Conservation (phyloP, 2,329 filamentous ascomycete genomes). For the Stachybotrys chlorohalonatus region DNA sequence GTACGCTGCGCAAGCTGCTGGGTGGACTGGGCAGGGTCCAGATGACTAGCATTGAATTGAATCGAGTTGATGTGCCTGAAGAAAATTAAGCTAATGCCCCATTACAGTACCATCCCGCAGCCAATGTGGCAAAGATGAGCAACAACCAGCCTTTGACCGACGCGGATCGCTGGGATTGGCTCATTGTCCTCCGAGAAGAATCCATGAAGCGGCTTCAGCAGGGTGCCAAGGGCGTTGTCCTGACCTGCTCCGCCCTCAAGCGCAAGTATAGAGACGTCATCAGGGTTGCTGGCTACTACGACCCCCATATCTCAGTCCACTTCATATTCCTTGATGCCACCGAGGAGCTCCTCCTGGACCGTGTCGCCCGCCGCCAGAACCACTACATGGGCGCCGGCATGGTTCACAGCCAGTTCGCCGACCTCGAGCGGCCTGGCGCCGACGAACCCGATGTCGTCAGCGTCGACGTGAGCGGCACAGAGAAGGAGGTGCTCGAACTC, state of each 20-base stretch:
- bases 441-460: conserved; percentile 65
- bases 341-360: conserved; percentile 64
- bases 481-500: conserved; percentile 51
- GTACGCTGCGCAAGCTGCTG: conserved; percentile 35
- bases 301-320: conserved; percentile 67
- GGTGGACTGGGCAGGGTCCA: too few species aligned
- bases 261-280: conserved; percentile 94
- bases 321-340: conserved; percentile 84
- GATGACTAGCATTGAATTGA: background rate
- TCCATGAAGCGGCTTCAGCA: conserved; percentile 45
- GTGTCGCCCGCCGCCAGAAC: conserved; percentile 65
- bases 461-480: conserved; percentile 55
- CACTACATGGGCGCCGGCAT: conserved; percentile 97
- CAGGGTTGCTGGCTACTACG: conserved; percentile 68
- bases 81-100: background rate
- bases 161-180: conserved; percentile 95
- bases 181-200: conserved; percentile 66
- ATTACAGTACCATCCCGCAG: conserved; percentile 58
- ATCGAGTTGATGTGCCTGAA: background rate
- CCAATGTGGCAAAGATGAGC: conserved; percentile 89
- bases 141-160: conserved; percentile 78
- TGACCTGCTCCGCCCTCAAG: conserved; percentile 94
- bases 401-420: conserved; percentile 86
- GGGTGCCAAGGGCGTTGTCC: conserved; percentile 67
- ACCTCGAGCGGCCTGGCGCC: conserved; percentile 69